A percentile compares a stretch with the other conserved stretches of the same genome.
phyloP scores from a whole-genome alignment of 2,329 filamentous ascomycete species.

The Myotisia sp. region DNA sequence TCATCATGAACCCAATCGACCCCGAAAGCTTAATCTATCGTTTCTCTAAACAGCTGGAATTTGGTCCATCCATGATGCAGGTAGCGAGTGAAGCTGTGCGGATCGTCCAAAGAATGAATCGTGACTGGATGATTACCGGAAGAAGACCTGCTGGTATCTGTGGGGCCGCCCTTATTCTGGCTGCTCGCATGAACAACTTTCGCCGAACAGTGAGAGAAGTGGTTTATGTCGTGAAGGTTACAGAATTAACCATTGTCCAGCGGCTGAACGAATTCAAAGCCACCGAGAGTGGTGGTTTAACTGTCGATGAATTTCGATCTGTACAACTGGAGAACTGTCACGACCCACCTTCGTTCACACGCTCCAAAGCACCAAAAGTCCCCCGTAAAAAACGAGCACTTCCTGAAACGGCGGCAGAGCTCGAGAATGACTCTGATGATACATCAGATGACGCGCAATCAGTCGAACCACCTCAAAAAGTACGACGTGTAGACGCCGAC shows the following conservation, averaged over 20 bases:
- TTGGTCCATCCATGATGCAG: slow-evolving; percentile 63
- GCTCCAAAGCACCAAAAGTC: slow-evolving; percentile 43
- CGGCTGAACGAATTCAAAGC: slow-evolving; percentile 83
- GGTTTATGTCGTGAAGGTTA: slow-evolving; percentile 96
- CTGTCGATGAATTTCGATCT: slow-evolving; percentile 64
- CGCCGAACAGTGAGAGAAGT: slow-evolving; percentile 83
- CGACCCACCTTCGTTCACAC: slow-evolving; percentile 67
- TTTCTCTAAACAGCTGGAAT: slow-evolving; percentile 84
- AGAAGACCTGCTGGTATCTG: slow-evolving; percentile 87
- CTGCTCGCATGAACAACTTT: slow-evolving; percentile 96
- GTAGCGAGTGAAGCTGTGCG: slow-evolving; percentile 79
- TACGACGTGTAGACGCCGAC: slow-evolving; percentile 45
- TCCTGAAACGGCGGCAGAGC: slow-evolving; percentile 27
- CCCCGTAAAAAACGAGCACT: slow-evolving; percentile 23
- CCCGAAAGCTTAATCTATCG: slow-evolving; percentile 83
- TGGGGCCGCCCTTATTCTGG: slow-evolving; percentile 84
- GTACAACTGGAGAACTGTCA: slow-evolving; percentile 49
- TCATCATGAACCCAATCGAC: slow-evolving; percentile 60
- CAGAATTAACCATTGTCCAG: slow-evolving; percentile 81
- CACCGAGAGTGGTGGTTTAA: slow-evolving; percentile 70
- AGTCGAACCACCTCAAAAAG: slow-evolving; percentile 15
- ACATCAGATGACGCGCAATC: slow-evolving; percentile 19
- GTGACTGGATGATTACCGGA: slow-evolving; percentile 94
- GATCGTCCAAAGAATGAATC: slow-evolving; percentile 81
- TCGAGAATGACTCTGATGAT: slow-evolving; percentile 38